Evolutionary conservation across 495 filamentous ascomycete species (phyloP), one percentile per base, ranked within the genome.

Genomic region (Hyaloscypha bicolor): DNA sequence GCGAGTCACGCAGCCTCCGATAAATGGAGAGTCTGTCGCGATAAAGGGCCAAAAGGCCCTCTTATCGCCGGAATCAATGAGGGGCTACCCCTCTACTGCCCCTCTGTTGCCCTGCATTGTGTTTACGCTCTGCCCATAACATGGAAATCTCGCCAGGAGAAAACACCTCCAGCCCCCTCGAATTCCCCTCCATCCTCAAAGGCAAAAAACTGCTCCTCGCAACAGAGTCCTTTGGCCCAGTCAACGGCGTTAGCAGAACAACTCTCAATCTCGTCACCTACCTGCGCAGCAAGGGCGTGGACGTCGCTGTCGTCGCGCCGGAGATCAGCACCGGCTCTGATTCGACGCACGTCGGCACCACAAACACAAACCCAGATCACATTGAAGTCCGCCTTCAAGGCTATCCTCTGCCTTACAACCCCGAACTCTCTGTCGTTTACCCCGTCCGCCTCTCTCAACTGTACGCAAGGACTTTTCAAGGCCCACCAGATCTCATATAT

Each of bases 211-310:
- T 89, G 65, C 76, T 90, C 4, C 78, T 89, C 37, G 86, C 86
- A 33, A 88, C 86, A 9, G 87, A 90, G 71, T 87, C 85, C 19
- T 84, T 88, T 67, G 87, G 87, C 31, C 87, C 86, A 0, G 85
- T 89, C 66, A 90, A 90, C 71, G 87, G 87, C 21, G 87, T 90
- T 53, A 86, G 83, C 71, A 79, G 85, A 53, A 90, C 86, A 0
- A 89, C 87, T 2, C 76, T 82, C 71, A 86, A 83, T 77, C 77
- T 90, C 29, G 81, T 89, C 29, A 81, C 86, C 69, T 88, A 90
- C 64, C 77, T 90, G 22, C 80, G 83, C 55, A 75, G 73, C 25
- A 76, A 89, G 64, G 86, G 84, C 0, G 86, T 80, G 14, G 76
- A 85, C 4, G 80, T 88, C 29, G 83, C 83, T 6, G 82, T 88